Evolutionary conservation across 306 rosid genomes (phyloP).

Genomic region (Hylodesmum podocarpum): DNA sequence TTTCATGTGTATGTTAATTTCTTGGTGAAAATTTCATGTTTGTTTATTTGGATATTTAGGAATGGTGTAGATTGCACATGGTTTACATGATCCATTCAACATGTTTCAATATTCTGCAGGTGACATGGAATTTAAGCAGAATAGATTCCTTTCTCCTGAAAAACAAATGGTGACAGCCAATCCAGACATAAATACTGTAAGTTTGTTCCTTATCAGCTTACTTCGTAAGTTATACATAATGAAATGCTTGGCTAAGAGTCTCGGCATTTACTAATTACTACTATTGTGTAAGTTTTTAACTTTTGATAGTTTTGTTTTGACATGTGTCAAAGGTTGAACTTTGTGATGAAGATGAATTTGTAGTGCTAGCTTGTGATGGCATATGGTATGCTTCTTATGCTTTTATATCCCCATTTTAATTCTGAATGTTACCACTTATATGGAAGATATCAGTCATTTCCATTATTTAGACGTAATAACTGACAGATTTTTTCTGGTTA

Average conservation of each 20-base stretch:
- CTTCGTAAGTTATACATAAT: background rate
- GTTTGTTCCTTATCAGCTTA: constrained; percentile 31
- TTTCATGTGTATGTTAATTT: background rate
- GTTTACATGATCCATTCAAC: constrained; percentile 17
- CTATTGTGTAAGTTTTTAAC: background rate
- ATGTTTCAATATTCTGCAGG: constrained; percentile 53
- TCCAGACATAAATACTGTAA: constrained; percentile 83
- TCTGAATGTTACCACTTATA: background rate
- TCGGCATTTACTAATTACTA: background rate
- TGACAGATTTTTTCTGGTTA: background rate
- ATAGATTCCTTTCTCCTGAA: constrained; percentile 71
- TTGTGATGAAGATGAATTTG: constrained; percentile 75
- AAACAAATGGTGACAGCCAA: constrained; percentile 83
- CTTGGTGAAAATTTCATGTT: background rate
- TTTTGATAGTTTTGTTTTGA: background rate
- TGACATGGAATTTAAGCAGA: constrained; percentile 93
- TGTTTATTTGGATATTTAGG: background rate
- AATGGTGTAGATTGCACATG: background rate
- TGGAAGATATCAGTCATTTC: background rate
- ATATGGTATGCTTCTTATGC: constrained; percentile 75
- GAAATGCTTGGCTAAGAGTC: constrained; percentile 2
- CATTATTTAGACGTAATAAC: background rate
- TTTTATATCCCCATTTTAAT: background rate
- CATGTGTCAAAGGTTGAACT: constrained; percentile 62
- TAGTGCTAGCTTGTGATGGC: constrained; percentile 70